Evolutionary conservation across 1,284 basidiomycete species (phyloP).

Genomic region (Papiliotrema flavescens): DNA sequence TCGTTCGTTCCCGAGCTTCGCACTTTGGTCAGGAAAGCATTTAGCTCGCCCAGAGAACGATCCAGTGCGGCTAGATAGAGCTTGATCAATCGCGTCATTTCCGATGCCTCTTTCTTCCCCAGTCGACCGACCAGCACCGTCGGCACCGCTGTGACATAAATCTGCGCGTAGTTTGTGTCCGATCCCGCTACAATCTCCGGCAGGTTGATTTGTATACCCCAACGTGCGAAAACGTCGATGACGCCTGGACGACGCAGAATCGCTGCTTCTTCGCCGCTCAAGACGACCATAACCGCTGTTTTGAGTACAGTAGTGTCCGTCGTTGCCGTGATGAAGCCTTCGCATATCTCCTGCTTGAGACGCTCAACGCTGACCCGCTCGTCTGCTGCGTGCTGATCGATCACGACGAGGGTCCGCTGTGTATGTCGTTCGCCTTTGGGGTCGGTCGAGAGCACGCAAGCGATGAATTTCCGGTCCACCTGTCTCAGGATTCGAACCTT

Average conservation of each 20-base stretch:
- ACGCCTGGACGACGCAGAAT: constrained; percentile 45
- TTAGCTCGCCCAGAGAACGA: constrained; percentile 26
- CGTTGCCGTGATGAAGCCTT: constrained; percentile 56
- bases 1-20: neutral
- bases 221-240: constrained; percentile 56
- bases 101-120: constrained; percentile 21
- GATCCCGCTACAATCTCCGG: constrained; percentile 1
- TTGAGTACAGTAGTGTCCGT: constrained; percentile 40
- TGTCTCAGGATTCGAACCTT: constrained; percentile 67
- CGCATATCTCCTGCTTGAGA: constrained; percentile 67
- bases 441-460: constrained; percentile 55
- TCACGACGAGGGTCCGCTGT: constrained; percentile 57
- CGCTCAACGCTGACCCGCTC: constrained; percentile 83
- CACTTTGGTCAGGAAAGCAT: constrained; percentile 27
- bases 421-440: neutral
- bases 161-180: constrained; percentile 40
- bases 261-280: constrained; percentile 61
- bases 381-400: constrained; percentile 95
- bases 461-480: constrained; percentile 84
- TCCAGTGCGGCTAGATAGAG: constrained; percentile 29
- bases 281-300: constrained; percentile 56
- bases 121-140: constrained; percentile 30
- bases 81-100: constrained; percentile 36
- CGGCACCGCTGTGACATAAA: constrained; percentile 43
- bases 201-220: constrained; percentile 65